These are phyloP conservation scores for Blastocystis sp. DNA, from an alignment of 352 stramenopile genomes.

Conservation along the genomic window DNA sequence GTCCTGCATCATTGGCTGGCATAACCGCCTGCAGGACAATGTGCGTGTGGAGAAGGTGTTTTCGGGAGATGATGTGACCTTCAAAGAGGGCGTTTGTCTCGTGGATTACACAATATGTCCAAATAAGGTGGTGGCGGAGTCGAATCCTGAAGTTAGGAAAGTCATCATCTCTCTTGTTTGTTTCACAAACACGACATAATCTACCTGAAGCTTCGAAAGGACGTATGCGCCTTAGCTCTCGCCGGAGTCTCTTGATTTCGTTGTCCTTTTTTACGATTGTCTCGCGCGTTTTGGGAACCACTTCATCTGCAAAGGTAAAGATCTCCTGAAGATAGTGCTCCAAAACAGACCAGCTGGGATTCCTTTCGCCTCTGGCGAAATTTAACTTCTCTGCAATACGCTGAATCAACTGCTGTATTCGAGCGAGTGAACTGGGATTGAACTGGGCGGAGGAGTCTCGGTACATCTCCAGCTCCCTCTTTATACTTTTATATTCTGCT, in stretches of 20 bases:
- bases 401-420: background rate
- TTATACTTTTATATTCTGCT: background rate
- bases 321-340: background rate
- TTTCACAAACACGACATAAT: background rate
- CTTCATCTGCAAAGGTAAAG: background rate
- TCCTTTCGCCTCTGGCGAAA: background rate
- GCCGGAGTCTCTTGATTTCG: background rate
- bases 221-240: background rate
- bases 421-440: background rate
- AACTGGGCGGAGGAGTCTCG: too few relatives aligned
- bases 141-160: slow-evolving; percentile 46
- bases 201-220: background rate
- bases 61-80: slow-evolving; percentile 35
- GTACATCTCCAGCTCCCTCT: background rate
- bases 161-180: slow-evolving; percentile 52
- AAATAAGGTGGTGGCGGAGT: slow-evolving; percentile 38
- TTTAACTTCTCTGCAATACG: background rate
- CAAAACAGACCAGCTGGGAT: background rate
- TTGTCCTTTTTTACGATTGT: background rate
- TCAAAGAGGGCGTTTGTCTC: background rate
- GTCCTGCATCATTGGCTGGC: slow-evolving; percentile 78
- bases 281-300: background rate
- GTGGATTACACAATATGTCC: slow-evolving; percentile 14
- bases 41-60: background rate
- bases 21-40: slow-evolving; percentile 67